A percentile compares a stretch with the other conserved stretches of the same genome.
These are phyloP conservation scores for Talaromyces sp. DNA, from an alignment of 2,329 filamentous ascomycete genomes.

Conservation along the genomic window DNA sequence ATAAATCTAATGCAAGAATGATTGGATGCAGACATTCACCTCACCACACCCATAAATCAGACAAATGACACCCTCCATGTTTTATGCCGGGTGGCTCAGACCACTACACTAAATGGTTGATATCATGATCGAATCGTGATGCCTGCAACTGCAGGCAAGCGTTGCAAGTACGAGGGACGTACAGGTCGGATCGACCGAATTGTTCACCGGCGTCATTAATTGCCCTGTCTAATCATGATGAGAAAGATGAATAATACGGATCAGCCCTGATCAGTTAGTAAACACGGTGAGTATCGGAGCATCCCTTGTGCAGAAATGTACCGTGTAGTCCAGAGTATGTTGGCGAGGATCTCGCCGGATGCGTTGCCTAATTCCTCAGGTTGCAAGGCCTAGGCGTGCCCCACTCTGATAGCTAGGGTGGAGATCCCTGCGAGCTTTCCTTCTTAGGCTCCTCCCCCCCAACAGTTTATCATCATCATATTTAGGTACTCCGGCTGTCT, in stretches of 20 bases:
- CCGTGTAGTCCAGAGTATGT: neutral
- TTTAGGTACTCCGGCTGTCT: conserved; percentile 7
- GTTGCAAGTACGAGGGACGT: neutral
- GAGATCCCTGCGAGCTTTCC: neutral
- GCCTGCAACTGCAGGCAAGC: neutral
- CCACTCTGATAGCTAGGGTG: conserved; percentile 6
- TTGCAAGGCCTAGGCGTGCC: neutral
- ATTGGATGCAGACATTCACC: conserved; percentile 1
- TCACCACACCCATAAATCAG: neutral
- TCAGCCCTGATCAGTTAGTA: neutral
- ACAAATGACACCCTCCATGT: conserved; percentile 3
- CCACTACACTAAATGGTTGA: neutral
- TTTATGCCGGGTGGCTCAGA: neutral
- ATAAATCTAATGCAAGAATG: neutral
- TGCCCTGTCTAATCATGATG: neutral
- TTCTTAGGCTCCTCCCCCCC: neutral
- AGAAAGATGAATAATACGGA: neutral
- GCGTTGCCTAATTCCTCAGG: neutral
- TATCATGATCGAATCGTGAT: neutral
- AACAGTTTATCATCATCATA: conserved; percentile 6
- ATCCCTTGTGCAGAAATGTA: neutral
- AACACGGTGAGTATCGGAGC: neutral
- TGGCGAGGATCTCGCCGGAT: neutral
- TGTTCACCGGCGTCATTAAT: neutral
- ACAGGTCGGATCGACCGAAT: neutral